phyloP scores from a whole-genome alignment of 2,329 filamentous ascomycete species.

The Aspergillus fischeri region DNA sequence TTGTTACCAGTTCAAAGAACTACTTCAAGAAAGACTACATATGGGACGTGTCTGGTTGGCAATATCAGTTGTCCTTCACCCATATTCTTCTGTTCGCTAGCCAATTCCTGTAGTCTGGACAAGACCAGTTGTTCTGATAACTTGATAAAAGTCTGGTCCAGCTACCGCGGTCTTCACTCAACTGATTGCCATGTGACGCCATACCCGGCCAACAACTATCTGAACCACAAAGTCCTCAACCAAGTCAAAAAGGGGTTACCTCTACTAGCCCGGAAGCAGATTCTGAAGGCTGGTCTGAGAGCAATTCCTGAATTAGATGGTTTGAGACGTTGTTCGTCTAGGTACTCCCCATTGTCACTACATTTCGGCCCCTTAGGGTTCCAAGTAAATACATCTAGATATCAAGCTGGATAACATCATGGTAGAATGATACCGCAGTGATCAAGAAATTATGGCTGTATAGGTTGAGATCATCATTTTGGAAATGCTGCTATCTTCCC shows the following conservation, averaged over 20 bases:
- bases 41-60: constrained; percentile 31
- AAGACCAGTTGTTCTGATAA: constrained; percentile 18
- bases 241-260: constrained; percentile 41
- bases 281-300: constrained; percentile 42
- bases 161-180: constrained; percentile 31
- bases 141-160: constrained; percentile 18
- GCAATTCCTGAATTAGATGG: constrained; percentile 34
- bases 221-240: constrained; percentile 41
- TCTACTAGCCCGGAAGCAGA: constrained; percentile 36
- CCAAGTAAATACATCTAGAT: constrained; percentile 20
- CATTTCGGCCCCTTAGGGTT: not conserved
- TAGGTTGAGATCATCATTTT: constrained; percentile 25
- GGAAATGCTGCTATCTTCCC: constrained; percentile 34
- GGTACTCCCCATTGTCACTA: constrained; percentile 14
- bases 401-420: constrained; percentile 38
- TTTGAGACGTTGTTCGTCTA: constrained; percentile 27
- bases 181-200: constrained; percentile 39
- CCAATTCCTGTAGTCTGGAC: constrained; percentile 12
- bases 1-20: constrained; percentile 27
- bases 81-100: not conserved
- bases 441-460: constrained; percentile 13
- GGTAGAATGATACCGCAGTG: constrained; percentile 25
- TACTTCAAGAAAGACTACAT: constrained; percentile 31
- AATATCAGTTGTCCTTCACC: constrained; percentile 16
- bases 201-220: constrained; percentile 42